Percentiles rank a stretch among this genome's conserved stretches.
phyloP scores from a whole-genome alignment of 306 rosid species.

The Dalbergia cultrata region DNA sequence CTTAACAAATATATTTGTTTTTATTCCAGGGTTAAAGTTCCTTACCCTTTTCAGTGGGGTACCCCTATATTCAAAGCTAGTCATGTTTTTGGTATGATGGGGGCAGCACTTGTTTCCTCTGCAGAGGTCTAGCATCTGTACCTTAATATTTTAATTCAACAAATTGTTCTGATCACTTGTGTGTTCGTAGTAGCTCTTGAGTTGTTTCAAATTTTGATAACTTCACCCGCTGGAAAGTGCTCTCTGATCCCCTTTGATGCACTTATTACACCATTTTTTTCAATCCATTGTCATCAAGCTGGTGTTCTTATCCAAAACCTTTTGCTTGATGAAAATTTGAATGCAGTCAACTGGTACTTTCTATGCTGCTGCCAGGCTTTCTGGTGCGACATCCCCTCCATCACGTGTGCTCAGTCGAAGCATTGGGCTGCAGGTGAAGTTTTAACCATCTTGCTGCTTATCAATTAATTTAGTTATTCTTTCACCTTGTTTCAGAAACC shows the following conservation, averaged over 20 bases:
- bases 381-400: constrained; percentile 99
- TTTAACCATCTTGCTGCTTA: constrained; percentile 15
- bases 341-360: constrained; percentile 89
- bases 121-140: constrained; percentile 73
- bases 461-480: constrained; percentile 22
- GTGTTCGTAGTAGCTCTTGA: constrained; percentile 6
- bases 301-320: constrained; percentile 21
- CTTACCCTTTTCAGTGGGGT: constrained; percentile 98
- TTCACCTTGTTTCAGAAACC: constrained; percentile 19
- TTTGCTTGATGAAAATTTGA: constrained; percentile 34
- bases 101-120: constrained; percentile 90
- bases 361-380: constrained; percentile 92
- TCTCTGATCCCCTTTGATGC: neutral
- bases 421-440: constrained; percentile 83
- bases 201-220: neutral
- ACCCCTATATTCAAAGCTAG: constrained; percentile 93
- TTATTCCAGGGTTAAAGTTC: constrained; percentile 76
- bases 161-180: neutral
- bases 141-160: constrained; percentile 24
- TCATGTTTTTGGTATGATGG: constrained; percentile 97
- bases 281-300: constrained; percentile 10
- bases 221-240: constrained; percentile 4
- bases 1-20: constrained; percentile 21
- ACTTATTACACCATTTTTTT: constrained; percentile 1
- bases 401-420: constrained; percentile 81